A percentile compares a stretch with the other conserved stretches of the same genome.
These are phyloP conservation scores for Colletotrichum tabaci DNA, from an alignment of 2,329 filamentous ascomycete species.

Conservation along the genomic window DNA sequence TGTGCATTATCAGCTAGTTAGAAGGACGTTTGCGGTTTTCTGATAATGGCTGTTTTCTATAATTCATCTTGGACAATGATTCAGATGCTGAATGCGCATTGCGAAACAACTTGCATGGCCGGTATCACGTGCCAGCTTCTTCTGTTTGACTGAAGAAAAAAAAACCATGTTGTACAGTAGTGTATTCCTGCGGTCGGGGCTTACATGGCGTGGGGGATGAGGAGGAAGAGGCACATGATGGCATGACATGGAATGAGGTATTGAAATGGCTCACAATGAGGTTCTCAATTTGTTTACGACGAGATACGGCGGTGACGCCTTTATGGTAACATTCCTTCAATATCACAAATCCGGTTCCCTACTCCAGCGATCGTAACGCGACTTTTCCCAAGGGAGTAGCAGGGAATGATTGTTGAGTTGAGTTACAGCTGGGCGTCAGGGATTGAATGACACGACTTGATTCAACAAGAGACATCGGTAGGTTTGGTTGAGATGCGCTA, in stretches of 20 bases:
- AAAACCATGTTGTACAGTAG: conserved; percentile 22
- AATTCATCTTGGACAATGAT: neutral
- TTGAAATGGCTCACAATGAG: conserved; percentile 2
- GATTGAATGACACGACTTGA: neutral
- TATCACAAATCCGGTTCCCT: conserved; percentile 5
- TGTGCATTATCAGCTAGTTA: neutral
- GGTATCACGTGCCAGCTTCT: neutral
- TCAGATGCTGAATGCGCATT: neutral
- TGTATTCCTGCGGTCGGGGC: neutral
- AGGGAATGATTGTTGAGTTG: neutral
- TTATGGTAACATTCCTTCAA: conserved; percentile 18
- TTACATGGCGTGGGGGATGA: neutral
- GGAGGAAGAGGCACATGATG: neutral
- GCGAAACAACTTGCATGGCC: neutral
- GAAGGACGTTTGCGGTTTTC: neutral
- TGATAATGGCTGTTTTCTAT: neutral
- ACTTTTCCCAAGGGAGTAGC: neutral
- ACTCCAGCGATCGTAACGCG: no score
- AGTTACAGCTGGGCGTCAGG: neutral
- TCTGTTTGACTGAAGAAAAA: neutral
- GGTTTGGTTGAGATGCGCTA: conserved; percentile 18
- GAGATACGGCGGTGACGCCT: neutral
- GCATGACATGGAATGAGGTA: conserved; percentile 5
- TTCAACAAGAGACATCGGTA: conserved; percentile 31
- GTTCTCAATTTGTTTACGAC: neutral